phyloP scores from a whole-genome alignment of 192 early-diverging fungal species.

The Mortierella alpina region DNA sequence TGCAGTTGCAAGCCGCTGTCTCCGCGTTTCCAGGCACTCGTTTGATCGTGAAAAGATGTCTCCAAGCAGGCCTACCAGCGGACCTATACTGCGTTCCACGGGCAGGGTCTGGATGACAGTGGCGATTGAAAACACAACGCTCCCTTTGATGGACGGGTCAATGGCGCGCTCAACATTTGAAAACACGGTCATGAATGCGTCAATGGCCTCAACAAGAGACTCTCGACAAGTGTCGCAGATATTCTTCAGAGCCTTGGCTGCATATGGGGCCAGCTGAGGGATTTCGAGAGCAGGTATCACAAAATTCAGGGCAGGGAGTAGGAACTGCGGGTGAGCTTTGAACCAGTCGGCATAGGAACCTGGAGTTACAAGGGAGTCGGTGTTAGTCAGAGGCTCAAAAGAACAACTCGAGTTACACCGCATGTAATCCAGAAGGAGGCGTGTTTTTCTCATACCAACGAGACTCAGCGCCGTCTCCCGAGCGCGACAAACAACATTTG shows the following conservation, averaged over 20 bases:
- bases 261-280: conserved; percentile 64
- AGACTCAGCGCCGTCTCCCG: conserved; percentile 58
- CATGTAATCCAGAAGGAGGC: too few relatives aligned
- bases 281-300: conserved; percentile 70
- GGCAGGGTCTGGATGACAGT: conserved; percentile 50
- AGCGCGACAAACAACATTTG: conserved; percentile 51
- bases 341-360: conserved; percentile 80
- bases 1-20: conserved; percentile 11
- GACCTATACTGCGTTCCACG: conserved; percentile 33
- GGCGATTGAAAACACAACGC: conserved; percentile 48
- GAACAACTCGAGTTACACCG: neutral
- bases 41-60: conserved; percentile 45
- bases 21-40: conserved; percentile 40
- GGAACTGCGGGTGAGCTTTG: conserved; percentile 67
- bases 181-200: conserved; percentile 69
- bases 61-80: conserved; percentile 43
- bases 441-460: conserved; percentile 54
- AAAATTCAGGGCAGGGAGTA: conserved; percentile 69
- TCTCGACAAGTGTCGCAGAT: conserved; percentile 80
- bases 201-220: conserved; percentile 67
- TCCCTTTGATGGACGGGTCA: conserved; percentile 48
- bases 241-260: conserved; percentile 72
- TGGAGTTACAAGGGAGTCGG: conserved; percentile 20
- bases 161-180: conserved; percentile 60
- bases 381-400: neutral